Evolutionary conservation across 148 eudicot species (phyloP), one percentile per base, ranked within the genome.

Genomic region (Pharnaceum exiguum): DNA sequence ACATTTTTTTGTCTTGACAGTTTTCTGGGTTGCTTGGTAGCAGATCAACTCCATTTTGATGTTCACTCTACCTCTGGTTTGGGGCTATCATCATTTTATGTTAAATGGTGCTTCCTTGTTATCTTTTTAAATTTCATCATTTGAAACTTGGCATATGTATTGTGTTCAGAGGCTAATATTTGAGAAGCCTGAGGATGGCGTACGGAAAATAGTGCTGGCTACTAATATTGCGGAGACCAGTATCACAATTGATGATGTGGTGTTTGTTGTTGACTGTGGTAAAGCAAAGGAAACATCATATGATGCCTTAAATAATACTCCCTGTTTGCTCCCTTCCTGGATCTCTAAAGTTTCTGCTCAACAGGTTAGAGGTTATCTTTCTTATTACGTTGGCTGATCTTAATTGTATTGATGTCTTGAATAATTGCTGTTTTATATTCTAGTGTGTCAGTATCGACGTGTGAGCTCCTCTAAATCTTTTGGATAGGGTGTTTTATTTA

Each of bases 191-290:
- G 80, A 72, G 57, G 84, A 70, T 71, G 93, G 95, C 59, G 78
- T 93, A 45, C 82, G 96, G 59, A 93, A 93, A 70, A 80, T 93
- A 50, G 89, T 93, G 31, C 75, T 93, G 45, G 91, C 99, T 39
- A 93, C 99, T 47, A 93, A 93, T 73, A 93, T 93, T 76, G 96
- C 99, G 55, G 99, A 89, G 77, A 86, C 96, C 19, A 93, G 99
- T 70, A 93, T 93, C 56, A 93, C 99, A 31, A 93, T 93, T 60
- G 84, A 93, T 70, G 99, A 93, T 63, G 90, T 89, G 28, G 99
- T 93, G 24, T 93, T 79, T 72, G 96, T 93, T 51, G 83, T 93
- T 49, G 99, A 93, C 66, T 93, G 99, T 68, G 99, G 99, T 27
- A 93, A 93, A 75, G 99, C 95, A 55, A 93, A 93, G 65, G 99